These are phyloP conservation scores for Pelagophyceae sp. DNA, from an alignment of 352 stramenopile species.

Conservation along the genomic window DNA sequence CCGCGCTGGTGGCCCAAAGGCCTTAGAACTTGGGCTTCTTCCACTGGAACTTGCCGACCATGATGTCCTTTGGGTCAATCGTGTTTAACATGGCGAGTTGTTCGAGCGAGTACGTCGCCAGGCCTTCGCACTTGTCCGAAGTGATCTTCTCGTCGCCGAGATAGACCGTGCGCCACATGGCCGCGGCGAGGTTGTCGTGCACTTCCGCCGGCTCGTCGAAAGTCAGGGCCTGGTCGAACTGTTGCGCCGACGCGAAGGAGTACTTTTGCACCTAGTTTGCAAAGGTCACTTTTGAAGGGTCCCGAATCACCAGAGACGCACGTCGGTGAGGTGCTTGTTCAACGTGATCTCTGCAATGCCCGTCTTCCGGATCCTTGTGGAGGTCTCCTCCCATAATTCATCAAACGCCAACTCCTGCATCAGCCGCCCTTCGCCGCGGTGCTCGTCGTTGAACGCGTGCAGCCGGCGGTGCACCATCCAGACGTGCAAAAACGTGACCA, in stretches of 20 bases:
- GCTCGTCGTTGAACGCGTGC: constrained; percentile 45
- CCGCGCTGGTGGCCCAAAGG: too few species aligned
- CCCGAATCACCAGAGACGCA: too few species aligned
- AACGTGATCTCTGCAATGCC: constrained; percentile 86
- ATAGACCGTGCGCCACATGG: constrained; percentile 22
- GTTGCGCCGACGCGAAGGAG: constrained; percentile 82
- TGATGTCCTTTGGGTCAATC: background rate
- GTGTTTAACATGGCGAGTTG: background rate
- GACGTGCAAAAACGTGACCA: constrained; percentile 83
- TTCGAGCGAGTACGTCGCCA: background rate
- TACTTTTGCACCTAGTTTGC: too few species aligned
- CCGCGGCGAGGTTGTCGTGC: constrained; percentile 41
- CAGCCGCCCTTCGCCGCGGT: constrained; percentile 53
- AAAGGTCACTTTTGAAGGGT: too few species aligned
- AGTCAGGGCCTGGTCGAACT: constrained; percentile 74
- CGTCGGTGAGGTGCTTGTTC: constrained; percentile 88
- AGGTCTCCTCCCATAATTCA: constrained; percentile 87
- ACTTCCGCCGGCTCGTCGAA: constrained; percentile 43
- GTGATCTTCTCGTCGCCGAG: background rate
- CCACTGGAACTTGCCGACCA: background rate
- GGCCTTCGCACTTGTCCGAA: background rate
- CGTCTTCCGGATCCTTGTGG: constrained; percentile 75
- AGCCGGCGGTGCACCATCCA: constrained; percentile 90
- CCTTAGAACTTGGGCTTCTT: background rate
- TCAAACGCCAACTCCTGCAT: constrained; percentile 92